Evolutionary conservation across 116 monocot species (phyloP).

Genomic region (Trichopus zeylanicus): DNA sequence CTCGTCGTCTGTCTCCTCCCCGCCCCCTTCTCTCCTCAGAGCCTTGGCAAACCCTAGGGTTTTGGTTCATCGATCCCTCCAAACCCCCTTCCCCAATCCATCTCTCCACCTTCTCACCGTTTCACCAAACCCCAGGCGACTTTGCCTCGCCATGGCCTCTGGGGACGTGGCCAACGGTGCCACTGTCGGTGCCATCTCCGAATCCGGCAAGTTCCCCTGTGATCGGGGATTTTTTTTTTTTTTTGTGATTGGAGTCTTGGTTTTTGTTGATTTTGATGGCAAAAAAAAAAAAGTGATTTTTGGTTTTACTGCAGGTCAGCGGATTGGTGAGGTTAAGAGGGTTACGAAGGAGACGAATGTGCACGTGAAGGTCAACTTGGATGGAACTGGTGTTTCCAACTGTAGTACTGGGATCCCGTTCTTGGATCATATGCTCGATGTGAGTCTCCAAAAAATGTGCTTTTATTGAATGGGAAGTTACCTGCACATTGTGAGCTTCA

Average conservation of each 20-base stretch:
- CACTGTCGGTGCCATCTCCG: not conserved
- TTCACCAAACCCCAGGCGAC: not conserved
- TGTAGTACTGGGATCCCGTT: slow-evolving; percentile 43
- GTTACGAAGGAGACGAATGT: slow-evolving; percentile 45
- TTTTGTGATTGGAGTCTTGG: not conserved
- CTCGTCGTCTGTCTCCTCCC: too few relatives aligned
- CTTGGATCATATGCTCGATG: slow-evolving; percentile 28
- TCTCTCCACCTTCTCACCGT: not conserved
- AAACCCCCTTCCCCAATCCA: not conserved
- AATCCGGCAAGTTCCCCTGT: not conserved
- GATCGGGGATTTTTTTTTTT: not conserved
- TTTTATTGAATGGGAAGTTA: too few relatives aligned
- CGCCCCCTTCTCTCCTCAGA: not conserved
- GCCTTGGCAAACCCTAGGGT: not conserved
- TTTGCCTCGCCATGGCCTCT: not conserved
- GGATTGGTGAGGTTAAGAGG: slow-evolving; percentile 34
- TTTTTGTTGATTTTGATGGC: slow-evolving; percentile 2
- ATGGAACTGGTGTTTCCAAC: slow-evolving; percentile 30
- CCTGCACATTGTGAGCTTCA: too few relatives aligned
- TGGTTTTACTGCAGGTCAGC: not conserved
- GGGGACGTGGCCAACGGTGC: not conserved
- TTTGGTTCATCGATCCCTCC: not conserved
- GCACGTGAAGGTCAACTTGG: slow-evolving; percentile 31
- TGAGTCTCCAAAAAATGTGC: too few relatives aligned
- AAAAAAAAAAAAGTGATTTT: not conserved